phyloP scores from a whole-genome alignment of 1,284 basidiomycete genomes.

The Trichosporon ovoides region DNA sequence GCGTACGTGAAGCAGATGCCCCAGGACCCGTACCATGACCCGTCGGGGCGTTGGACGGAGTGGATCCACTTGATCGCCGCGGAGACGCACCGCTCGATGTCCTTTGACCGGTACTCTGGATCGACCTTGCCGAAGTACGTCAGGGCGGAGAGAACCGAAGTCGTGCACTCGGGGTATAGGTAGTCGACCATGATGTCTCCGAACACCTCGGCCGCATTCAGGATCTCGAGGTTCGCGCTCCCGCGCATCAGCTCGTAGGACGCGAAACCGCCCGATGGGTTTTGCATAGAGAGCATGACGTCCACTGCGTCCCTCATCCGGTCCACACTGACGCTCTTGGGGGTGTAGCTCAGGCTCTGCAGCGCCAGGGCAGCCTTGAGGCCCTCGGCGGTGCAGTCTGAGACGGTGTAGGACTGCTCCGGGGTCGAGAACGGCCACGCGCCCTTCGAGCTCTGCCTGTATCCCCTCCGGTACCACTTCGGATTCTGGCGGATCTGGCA shows the following conservation, averaged over 20 bases:
- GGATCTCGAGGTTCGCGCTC: constrained; percentile 67
- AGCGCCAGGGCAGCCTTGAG: constrained; percentile 86
- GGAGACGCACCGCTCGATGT: constrained; percentile 71
- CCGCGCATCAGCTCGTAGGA: constrained; percentile 90
- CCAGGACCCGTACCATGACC: constrained; percentile 94
- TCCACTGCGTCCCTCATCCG: constrained; percentile 85
- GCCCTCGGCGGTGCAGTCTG: constrained; percentile 94
- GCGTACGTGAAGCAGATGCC: constrained; percentile 96
- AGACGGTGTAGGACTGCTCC: constrained; percentile 80
- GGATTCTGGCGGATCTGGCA: constrained; percentile 86
- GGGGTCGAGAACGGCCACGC: constrained; percentile 94
- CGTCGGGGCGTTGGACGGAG: constrained; percentile 70
- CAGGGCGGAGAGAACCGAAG: constrained; percentile 80
- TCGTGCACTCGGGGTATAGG: constrained; percentile 92
- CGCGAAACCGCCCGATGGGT: constrained; percentile 82
- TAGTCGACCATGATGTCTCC: constrained; percentile 93
- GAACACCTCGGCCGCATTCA: constrained; percentile 92
- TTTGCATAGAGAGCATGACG: constrained; percentile 81
- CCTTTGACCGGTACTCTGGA: constrained; percentile 68
- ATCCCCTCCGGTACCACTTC: constrained; percentile 62
- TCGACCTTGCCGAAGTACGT: constrained; percentile 76
- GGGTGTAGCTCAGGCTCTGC: constrained; percentile 74
- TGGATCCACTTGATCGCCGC: constrained; percentile 79
- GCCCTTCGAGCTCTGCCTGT: constrained; percentile 85
- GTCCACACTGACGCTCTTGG: constrained; percentile 66